phyloP scores from a whole-genome alignment of 257 asterid genomes.

The Verbena officinalis region DNA sequence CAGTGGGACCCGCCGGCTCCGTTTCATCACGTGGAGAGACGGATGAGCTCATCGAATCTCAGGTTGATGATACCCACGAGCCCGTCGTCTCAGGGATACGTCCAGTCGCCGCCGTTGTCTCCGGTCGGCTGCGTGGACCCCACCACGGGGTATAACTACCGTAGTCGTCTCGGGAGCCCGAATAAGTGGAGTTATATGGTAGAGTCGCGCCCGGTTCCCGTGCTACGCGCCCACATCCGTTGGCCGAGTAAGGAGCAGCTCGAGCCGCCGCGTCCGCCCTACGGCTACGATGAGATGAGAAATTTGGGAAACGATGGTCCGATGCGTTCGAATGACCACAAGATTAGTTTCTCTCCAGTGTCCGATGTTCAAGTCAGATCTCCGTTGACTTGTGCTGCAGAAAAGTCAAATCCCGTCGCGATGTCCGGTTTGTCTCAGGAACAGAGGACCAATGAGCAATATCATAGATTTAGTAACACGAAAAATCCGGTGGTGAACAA shows the following conservation, averaged over 20 bases:
- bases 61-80: constrained; percentile 31
- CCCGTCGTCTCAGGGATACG: constrained; percentile 36
- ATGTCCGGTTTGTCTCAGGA: constrained; percentile 41
- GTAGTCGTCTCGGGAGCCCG: constrained; percentile 30
- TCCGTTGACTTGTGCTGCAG: no score
- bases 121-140: no score
- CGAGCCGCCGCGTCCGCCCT: constrained; percentile 39
- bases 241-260: constrained; percentile 35
- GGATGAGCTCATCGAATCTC: constrained; percentile 35
- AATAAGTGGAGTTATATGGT: constrained; percentile 25
- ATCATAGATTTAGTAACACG: constrained; percentile 19
- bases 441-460: constrained; percentile 31
- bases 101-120: no score
- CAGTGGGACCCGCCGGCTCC: constrained; percentile 50
- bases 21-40: constrained; percentile 43
- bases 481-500: constrained; percentile 18
- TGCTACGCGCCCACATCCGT: constrained; percentile 33
- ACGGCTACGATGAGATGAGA: constrained; percentile 31
- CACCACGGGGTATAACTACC: constrained; percentile 32
- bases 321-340: constrained; percentile 41
- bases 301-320: constrained; percentile 29
- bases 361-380: constrained; percentile 30
- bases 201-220: constrained; percentile 31
- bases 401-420: constrained; percentile 30
- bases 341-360: constrained; percentile 25